phyloP scores from a whole-genome alignment of 192 early-diverging fungal species.

The Pilaira anomala region DNA sequence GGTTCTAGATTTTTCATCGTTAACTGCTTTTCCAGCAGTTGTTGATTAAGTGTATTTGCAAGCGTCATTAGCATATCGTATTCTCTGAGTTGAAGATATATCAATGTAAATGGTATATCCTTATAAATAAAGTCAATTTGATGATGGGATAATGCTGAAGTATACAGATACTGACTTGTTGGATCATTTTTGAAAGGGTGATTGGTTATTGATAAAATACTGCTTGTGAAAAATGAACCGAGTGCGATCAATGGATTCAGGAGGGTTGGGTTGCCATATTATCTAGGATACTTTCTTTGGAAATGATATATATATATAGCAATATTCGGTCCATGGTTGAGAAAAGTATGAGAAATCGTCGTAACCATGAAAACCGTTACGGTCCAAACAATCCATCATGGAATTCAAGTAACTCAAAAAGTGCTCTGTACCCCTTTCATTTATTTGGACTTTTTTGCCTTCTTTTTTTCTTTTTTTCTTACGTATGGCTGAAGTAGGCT shows the following conservation, averaged over 20 bases:
- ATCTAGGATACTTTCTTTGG: constrained; percentile 1
- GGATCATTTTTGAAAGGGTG: neutral
- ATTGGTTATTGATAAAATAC: neutral
- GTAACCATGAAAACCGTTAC: too few relatives aligned
- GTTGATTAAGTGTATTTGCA: neutral
- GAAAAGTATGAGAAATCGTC: too few relatives aligned
- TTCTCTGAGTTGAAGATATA: neutral
- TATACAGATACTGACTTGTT: neutral
- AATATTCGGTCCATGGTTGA: too few relatives aligned
- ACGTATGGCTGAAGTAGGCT: too few relatives aligned
- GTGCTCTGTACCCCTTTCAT: too few relatives aligned
- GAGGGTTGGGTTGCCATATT: constrained; percentile 2
- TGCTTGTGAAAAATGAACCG: neutral
- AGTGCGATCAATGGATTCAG: constrained; percentile 4
- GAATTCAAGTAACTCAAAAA: too few relatives aligned
- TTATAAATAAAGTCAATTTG: neutral
- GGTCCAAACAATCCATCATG: too few relatives aligned
- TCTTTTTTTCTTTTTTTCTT: too few relatives aligned
- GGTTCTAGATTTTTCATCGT: neutral
- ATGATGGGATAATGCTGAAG: neutral
- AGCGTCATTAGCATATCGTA: neutral
- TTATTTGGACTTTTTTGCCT: too few relatives aligned
- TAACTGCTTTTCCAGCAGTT: neutral
- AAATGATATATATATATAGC: too few relatives aligned
- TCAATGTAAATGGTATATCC: neutral